Base-by-base conservation (phyloP, 192 early-diverging fungal species). In the Coemansia sp. region DNA sequence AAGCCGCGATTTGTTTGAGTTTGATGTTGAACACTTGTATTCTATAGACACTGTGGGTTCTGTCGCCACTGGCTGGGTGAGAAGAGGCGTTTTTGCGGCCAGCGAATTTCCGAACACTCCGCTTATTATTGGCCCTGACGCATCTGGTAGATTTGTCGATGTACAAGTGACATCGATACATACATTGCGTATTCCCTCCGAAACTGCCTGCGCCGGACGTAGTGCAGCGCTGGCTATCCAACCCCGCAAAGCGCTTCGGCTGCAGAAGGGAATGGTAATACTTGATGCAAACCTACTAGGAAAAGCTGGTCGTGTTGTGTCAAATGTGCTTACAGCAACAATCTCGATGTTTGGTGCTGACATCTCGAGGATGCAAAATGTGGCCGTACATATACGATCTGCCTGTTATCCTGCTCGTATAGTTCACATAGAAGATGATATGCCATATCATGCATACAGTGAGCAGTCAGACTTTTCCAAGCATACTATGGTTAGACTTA, bases 11-110 rank as follows among this genome's bases (percentile, higher is more conserved):
- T 69, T 76, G 30, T 86, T 84, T 29, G 87, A 90, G 67, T 93
- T 89, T 66, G 90, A 95, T 62, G 86, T 95, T 51, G 92, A 95
- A 70, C 90, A 94, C 58, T 84, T 91, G 19, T 94, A 92, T 69
- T 79, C 64, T 39, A 61, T 81, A 21, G 68, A 84, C 75, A 79
- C 84, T 3, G 87, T 89, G 32, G 90, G 88, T 1, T 80, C 75
- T 22, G 90, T 91, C 1, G 78, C 86, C 30, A 87, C 88, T 11
- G 88, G 88, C 50, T 83, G 88, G 55, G 74, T 90, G 25, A 77
- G 79, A 29, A 62, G 76, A 9, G 82, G 88, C 14, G 71, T 82
- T 4, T 73, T 87, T 5, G 33, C 46, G 24, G 68, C 73, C 33
- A 67, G 56, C 27, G 23, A 54, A 9, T 51, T 19, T 23, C 20